Evolutionary conservation across 768 basidiomycete genomes (phyloP), one percentile per base, ranked within the genome.

Genomic region (Terana coerulea): DNA sequence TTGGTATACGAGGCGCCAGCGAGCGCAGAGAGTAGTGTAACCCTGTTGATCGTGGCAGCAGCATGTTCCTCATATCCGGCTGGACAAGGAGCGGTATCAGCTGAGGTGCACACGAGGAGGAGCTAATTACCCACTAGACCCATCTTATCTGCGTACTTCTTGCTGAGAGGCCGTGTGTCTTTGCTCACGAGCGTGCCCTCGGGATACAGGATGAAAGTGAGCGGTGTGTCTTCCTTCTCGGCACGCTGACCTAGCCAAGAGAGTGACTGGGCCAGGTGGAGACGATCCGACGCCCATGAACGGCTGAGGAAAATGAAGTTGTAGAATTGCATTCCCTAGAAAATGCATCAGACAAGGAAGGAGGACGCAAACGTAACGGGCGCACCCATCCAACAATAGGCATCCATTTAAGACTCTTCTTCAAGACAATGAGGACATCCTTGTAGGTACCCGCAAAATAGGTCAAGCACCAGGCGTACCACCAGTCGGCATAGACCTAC

Each of bases 121-220:
- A 24, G 29, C 30, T 49, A 30, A 47, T 8, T 14, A 79, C 94
- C 71, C 62, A 95, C 94, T 51, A 95, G 83, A 5, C 88, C 90
- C 61, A 84, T 80, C 70, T 90, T 93, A 51, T 92, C 85, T 5
- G 95, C 93, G 63, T 84, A 98, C 61, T 85, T 86, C 69, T 81
- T 83, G 67, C 89, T 94, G 58, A 87, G 75, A 0, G 91, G 92
- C 41, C 91, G 70, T 3, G 95, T 98, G 55, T 93, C 75, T 55
- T 80, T 77, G 67, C 91, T 93, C 12, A 95, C 87, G 24, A 98
- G 84, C 3, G 95, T 98, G 26, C 97, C 97, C 67, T 99, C 97
- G 0, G 97, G 97, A 66, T 95, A 98, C 40, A 98, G 76, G 49
- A 98, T 74, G 59, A 95, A 81, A 55, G 86, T 84, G 36, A 97